Base-by-base conservation (phyloP, 2,329 filamentous ascomycete species). In the Xylogone sp. region DNA sequence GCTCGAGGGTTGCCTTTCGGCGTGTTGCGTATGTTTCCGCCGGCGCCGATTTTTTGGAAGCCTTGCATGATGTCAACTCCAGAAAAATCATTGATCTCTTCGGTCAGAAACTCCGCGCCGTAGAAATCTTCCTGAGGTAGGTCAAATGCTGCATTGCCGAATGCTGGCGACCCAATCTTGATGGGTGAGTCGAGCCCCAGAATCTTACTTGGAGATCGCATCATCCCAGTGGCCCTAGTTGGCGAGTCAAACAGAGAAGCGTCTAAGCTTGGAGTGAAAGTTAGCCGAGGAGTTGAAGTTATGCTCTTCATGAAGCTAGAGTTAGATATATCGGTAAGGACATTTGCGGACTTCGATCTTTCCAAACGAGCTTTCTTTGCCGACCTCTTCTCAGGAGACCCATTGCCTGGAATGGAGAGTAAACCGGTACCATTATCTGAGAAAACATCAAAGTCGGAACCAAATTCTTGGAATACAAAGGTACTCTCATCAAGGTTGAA, bases 41-140 rank as follows among this genome's bases (percentile, higher is more conserved):
- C 86, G 62, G 63, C 55, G 7, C 87, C 87, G 64, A 91, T 90
- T 71, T 85, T 87, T 65, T 86, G 82, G 61, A 90, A 91, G 9
- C 86, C 86, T 63, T 88, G 84, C 44, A 88, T 77, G 57, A 91
- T 85, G 61, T 91, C 87, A 47, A 90, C 77, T 1, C 79, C 82
- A 13, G 78, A 70, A 53, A 74, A 75, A 43, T 85, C 82, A 52
- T 81, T 75, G 2, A 73, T 72, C 42, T 83, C 81, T 53, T 86
- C 83, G 51, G 76, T 74, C 48, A 83, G 72, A 42, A 85, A 75
- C 31, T 83, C 77, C 0, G 74, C 59, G 19, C 74, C 70, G 59
- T 77, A 82, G 24, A 82, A 75, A 7, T 81, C 76, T 4, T 79
- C 75, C 43, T 79, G 16, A 5, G 60, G 60, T 22, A 64, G 46